A percentile compares a stretch with the other conserved stretches of the same genome.
Conservation (phyloP, 2,329 filamentous ascomycete genomes). For the Cryphonectria parasitica region DNA sequence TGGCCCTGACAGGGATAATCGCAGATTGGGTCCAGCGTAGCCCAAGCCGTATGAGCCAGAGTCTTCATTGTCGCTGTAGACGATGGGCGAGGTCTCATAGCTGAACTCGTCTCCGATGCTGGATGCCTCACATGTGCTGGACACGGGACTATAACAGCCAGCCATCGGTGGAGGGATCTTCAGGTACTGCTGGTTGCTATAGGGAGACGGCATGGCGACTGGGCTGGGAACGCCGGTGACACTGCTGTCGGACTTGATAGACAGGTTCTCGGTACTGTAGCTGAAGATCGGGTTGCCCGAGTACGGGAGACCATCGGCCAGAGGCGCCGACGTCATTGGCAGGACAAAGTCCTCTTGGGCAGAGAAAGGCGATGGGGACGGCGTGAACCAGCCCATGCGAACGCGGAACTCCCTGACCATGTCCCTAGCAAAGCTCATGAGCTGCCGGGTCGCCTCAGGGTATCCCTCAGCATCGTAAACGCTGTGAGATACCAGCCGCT, state of each 20-base stretch:
- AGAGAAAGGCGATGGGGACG: conserved; percentile 54
- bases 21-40: conserved; percentile 50
- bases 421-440: conserved; percentile 76
- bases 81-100: conserved; percentile 50
- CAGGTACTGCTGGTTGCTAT: conserved; percentile 60
- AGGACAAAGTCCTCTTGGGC: conserved; percentile 41
- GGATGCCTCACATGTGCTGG: conserved; percentile 55
- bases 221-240: conserved; percentile 56
- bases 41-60: conserved; percentile 54
- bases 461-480: conserved; percentile 60
- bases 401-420: conserved; percentile 70
- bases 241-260: conserved; percentile 55
- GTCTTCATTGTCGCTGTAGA: conserved; percentile 67
- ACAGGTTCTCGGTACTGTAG: conserved; percentile 67
- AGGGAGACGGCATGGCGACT: conserved; percentile 60
- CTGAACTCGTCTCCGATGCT: conserved; percentile 44
- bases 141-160: conserved; percentile 64
- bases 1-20: conserved; percentile 47
- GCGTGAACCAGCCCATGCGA: conserved; percentile 69
- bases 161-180: conserved; percentile 66
- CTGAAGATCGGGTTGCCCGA: conserved; percentile 61
- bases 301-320: conserved; percentile 49
- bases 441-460: conserved; percentile 53
- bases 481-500: conserved; percentile 72
- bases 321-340: conserved; percentile 42